A percentile compares a stretch with the other conserved stretches of the same genome.
These are phyloP conservation scores for Hysterium pulicare DNA, from an alignment of 2,329 filamentous ascomycete species.

Conservation along the genomic window DNA sequence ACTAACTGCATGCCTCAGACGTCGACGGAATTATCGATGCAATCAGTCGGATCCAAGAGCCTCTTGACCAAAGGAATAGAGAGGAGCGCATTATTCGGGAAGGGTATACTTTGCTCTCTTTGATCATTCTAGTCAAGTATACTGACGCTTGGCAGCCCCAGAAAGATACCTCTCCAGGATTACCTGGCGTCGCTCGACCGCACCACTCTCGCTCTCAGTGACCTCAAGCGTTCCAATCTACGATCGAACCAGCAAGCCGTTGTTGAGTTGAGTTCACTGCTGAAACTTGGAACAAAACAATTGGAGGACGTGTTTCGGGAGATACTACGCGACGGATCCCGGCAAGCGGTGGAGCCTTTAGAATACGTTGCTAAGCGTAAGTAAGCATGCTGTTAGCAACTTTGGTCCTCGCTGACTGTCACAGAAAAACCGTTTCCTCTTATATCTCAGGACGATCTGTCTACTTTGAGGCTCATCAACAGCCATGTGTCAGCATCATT, in stretches of 20 bases:
- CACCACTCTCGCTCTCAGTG: slow-evolving; percentile 75
- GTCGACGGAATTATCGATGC: slow-evolving; percentile 81
- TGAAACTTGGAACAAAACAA: slow-evolving; percentile 76
- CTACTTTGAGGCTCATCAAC: slow-evolving; percentile 75
- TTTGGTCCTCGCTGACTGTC: slow-evolving; percentile 1
- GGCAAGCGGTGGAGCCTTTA: slow-evolving; percentile 74
- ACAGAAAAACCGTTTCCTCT: slow-evolving; percentile 71
- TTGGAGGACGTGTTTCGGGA: slow-evolving; percentile 81
- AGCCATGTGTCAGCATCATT: slow-evolving; percentile 66
- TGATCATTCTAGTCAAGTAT: not conserved
- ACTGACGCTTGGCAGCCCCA: slow-evolving; percentile 53
- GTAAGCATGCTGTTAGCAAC: slow-evolving; percentile 5
- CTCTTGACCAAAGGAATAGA: slow-evolving; percentile 85
- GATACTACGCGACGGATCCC: slow-evolving; percentile 72
- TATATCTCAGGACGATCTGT: slow-evolving; percentile 70
- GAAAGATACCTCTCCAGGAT: slow-evolving; percentile 74
- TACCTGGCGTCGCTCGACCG: slow-evolving; percentile 90
- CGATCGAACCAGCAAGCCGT: slow-evolving; percentile 89
- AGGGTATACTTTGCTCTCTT: slow-evolving; percentile 51
- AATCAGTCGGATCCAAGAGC: slow-evolving; percentile 83
- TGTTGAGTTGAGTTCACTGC: slow-evolving; percentile 70
- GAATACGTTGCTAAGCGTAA: slow-evolving; percentile 88
- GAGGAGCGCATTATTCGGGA: slow-evolving; percentile 89
- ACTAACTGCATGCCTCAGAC: slow-evolving; percentile 48
- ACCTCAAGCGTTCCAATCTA: slow-evolving; percentile 87